phyloP scores from a whole-genome alignment of 371 early-diverging fungal genomes.

The Mucor racemosus region DNA sequence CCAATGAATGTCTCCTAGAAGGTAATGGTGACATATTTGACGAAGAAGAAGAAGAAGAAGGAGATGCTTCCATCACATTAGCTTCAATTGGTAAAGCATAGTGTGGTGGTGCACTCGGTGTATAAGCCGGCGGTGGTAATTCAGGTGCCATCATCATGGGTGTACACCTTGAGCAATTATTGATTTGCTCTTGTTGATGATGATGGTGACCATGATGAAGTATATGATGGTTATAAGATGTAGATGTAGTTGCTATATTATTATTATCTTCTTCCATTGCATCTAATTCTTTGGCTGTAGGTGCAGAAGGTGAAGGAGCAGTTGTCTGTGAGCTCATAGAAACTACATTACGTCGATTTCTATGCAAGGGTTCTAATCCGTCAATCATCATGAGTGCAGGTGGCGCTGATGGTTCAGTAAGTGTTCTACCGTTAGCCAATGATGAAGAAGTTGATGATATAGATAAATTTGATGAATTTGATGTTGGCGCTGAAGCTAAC shows the following conservation, averaged over 20 bases:
- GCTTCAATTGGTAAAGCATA: constrained; percentile 29
- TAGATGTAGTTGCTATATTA: not conserved
- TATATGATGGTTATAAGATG: not conserved
- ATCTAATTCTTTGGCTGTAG: constrained; percentile 39
- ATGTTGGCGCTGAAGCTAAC: not conserved
- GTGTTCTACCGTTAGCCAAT: constrained; percentile 2
- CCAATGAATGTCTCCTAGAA: constrained; percentile 28
- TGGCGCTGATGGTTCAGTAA: constrained; percentile 30
- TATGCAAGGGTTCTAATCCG: not conserved
- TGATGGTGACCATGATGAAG: constrained; percentile 8
- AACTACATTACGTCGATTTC: constrained; percentile 8
- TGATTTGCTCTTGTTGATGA: constrained; percentile 3
- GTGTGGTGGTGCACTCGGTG: constrained; percentile 40
- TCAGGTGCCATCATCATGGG: constrained; percentile 23
- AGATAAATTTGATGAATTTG: not conserved
- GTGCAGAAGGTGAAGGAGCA: constrained; percentile 36
- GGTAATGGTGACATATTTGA: constrained; percentile 2
- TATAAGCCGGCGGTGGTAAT: constrained; percentile 41
- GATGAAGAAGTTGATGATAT: constrained; percentile 2
- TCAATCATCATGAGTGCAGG: constrained; percentile 16
- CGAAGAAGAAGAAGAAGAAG: not conserved
- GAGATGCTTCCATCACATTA: not conserved
- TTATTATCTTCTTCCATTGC: constrained; percentile 22
- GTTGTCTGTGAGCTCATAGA: constrained; percentile 28
- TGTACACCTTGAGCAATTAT: constrained; percentile 16